A percentile compares a stretch with the other conserved stretches of the same genome.
Evolutionary conservation across 495 filamentous ascomycete genomes (phyloP).

Genomic region (Sabuloglossum arenarium): DNA sequence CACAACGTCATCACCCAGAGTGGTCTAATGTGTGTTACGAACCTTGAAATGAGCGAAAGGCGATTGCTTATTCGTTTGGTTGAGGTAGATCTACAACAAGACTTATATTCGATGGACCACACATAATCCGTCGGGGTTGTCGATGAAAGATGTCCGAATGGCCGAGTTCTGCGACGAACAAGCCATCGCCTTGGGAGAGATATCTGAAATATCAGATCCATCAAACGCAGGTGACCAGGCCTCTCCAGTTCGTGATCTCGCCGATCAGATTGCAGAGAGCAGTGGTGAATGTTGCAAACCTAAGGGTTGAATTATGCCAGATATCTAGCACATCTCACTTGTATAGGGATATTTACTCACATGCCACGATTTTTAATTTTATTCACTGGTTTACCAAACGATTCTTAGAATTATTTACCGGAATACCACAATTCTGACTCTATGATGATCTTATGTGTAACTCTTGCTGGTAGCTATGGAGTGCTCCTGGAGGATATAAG

Average conservation of each 20-base stretch:
- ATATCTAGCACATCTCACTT: too few relatives aligned
- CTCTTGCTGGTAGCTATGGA: too few relatives aligned
- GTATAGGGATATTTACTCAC: too few relatives aligned
- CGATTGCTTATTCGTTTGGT: background rate
- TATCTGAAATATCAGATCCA: background rate
- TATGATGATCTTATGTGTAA: too few relatives aligned
- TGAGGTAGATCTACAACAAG: slow-evolving; percentile 34
- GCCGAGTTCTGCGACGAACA: slow-evolving; percentile 44
- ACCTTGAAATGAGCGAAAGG: background rate
- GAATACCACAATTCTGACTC: too few relatives aligned
- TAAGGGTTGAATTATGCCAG: slow-evolving; percentile 2
- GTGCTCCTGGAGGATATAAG: too few relatives aligned
- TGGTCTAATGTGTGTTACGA: slow-evolving; percentile 34
- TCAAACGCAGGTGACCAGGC: background rate
- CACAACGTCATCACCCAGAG: slow-evolving; percentile 38
- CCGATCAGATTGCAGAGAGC: slow-evolving; percentile 16
- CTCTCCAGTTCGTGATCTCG: slow-evolving; percentile 9
- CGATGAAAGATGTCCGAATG: slow-evolving; percentile 40
- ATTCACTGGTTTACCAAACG: too few relatives aligned
- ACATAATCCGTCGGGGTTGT: slow-evolving; percentile 50
- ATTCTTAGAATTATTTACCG: too few relatives aligned
- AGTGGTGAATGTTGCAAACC: slow-evolving; percentile 28
- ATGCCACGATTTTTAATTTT: too few relatives aligned
- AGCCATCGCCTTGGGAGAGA: slow-evolving; percentile 29
- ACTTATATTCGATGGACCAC: slow-evolving; percentile 53